These are phyloP conservation scores for Schizopora paradoxa DNA, from an alignment of 1,284 basidiomycete species.

Conservation along the genomic window DNA sequence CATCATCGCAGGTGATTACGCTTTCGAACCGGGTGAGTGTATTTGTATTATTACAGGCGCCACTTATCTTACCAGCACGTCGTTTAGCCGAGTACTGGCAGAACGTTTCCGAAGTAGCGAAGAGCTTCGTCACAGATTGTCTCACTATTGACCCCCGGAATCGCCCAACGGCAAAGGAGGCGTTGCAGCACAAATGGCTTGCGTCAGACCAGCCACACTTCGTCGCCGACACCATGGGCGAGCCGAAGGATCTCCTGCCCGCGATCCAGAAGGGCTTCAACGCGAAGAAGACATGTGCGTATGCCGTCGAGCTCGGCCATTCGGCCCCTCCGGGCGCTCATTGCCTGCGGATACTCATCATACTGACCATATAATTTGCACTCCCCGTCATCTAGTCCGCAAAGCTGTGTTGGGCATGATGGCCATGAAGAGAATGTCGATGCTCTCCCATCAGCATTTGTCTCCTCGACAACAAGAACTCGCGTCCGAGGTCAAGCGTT, in stretches of 20 bases:
- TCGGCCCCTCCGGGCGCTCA: background rate
- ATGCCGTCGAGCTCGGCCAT: slow-evolving; percentile 3
- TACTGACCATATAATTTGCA: background rate
- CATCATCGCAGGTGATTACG: slow-evolving; percentile 87
- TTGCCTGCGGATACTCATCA: background rate
- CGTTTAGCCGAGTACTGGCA: slow-evolving; percentile 82
- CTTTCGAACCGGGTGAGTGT: slow-evolving; percentile 70
- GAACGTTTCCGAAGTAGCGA: slow-evolving; percentile 77
- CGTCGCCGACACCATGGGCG: slow-evolving; percentile 61
- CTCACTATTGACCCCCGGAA: slow-evolving; percentile 77
- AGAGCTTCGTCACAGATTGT: slow-evolving; percentile 76
- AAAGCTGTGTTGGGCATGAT: slow-evolving; percentile 84
- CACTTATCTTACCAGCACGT: too few relatives aligned
- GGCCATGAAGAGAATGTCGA: slow-evolving; percentile 75
- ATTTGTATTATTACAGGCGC: too few relatives aligned
- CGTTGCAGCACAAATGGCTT: slow-evolving; percentile 79
- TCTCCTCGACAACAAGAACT: slow-evolving; percentile 47
- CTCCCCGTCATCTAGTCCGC: slow-evolving; percentile 52
- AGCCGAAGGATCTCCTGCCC: slow-evolving; percentile 79
- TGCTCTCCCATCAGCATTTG: slow-evolving; percentile 38
- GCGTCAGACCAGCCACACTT: slow-evolving; percentile 61
- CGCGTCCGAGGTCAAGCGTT: slow-evolving; percentile 58
- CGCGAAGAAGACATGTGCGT: slow-evolving; percentile 79
- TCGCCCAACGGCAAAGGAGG: slow-evolving; percentile 72
- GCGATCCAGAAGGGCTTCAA: slow-evolving; percentile 87